Conservation (phyloP, 1,284 basidiomycete genomes). For the Tilletia indica region DNA sequence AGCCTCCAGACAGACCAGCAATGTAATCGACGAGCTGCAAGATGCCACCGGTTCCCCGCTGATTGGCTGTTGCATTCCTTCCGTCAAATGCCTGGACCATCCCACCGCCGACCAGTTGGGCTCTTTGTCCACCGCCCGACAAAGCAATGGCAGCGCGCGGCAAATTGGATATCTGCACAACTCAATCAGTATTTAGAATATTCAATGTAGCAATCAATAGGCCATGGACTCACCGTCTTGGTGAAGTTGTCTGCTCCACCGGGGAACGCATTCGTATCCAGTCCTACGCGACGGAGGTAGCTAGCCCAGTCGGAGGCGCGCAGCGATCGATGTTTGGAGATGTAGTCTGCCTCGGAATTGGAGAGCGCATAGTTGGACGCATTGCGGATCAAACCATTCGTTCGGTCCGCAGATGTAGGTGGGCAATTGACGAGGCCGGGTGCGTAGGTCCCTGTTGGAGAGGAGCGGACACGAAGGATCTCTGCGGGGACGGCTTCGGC, state of each 20-base stretch:
- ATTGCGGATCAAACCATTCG: constrained; percentile 40
- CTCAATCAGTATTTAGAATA: no score
- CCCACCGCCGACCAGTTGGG: constrained; percentile 57
- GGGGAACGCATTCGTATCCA: constrained; percentile 23
- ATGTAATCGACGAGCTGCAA: constrained; percentile 51
- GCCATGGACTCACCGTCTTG: not conserved
- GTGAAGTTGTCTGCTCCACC: constrained; percentile 47
- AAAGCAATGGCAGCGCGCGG: constrained; percentile 58
- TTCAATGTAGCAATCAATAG: no score
- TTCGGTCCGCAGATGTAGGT: constrained; percentile 26
- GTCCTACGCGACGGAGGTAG: constrained; percentile 41
- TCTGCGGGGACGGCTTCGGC: constrained; percentile 10
- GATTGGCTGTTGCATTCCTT: constrained; percentile 45
- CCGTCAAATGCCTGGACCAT: constrained; percentile 44
- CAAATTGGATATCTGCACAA: constrained; percentile 12
- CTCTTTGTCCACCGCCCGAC: constrained; percentile 60
- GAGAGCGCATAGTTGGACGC: constrained; percentile 34
- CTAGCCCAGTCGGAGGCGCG: constrained; percentile 31
- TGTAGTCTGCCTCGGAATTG: constrained; percentile 37
- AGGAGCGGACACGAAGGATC: constrained; percentile 11
- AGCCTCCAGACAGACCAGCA: constrained; percentile 51
- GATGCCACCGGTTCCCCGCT: constrained; percentile 48
- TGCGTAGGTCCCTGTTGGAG: constrained; percentile 37
- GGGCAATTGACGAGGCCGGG: constrained; percentile 47
- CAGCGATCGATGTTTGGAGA: constrained; percentile 29